phyloP scores from a whole-genome alignment of 345 rosid genomes.

The Eucalyptus regnans region DNA sequence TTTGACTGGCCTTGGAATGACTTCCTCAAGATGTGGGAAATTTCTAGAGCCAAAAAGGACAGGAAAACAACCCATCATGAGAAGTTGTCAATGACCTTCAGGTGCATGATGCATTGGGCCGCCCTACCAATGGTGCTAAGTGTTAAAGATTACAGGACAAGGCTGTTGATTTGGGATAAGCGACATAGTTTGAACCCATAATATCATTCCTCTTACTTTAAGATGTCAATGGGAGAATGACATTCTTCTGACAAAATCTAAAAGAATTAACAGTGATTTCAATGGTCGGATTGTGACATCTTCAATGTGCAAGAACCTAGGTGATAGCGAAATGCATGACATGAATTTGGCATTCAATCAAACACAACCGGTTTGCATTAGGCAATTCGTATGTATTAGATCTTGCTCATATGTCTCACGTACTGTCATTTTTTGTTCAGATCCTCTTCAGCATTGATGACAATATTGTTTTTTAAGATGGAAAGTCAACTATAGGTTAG shows the following conservation, averaged over 20 bases:
- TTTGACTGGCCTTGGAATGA: no score
- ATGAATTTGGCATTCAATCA: not conserved
- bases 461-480: not conserved
- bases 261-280: not conserved
- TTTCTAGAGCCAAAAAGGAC: not conserved
- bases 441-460: not conserved
- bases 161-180: not conserved
- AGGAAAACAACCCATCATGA: not conserved
- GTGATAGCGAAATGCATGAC: not conserved
- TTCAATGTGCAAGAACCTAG: not conserved
- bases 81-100: not conserved
- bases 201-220: not conserved
- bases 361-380: not conserved
- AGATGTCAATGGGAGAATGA: not conserved
- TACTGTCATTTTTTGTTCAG: not conserved
- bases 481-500: not conserved
- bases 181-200: not conserved
- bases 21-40: not conserved
- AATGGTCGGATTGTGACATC: not conserved
- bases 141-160: not conserved
- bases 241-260: not conserved
- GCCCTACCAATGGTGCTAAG: no score
- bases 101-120: no score
- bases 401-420: not conserved
- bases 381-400: not conserved